These are phyloP conservation scores for Kazachstania viticola DNA, from an alignment of 805 yeast species.

Conservation along the genomic window DNA sequence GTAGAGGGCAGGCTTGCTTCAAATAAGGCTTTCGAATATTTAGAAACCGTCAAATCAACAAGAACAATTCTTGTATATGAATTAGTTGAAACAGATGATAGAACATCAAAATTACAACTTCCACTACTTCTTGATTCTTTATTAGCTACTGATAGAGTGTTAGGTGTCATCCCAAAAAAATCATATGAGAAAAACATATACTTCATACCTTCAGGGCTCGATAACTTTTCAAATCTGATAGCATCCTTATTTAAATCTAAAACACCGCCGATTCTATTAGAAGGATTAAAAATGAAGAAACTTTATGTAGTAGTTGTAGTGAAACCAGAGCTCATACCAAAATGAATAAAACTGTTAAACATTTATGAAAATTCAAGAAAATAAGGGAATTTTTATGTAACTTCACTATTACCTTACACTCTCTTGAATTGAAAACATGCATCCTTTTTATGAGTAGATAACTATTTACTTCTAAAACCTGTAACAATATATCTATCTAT, in stretches of 20 bases:
- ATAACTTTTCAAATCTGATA: constrained; percentile 9
- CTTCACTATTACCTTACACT: too few species aligned
- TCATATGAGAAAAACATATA: constrained; percentile 13
- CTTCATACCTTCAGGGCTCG: constrained; percentile 27
- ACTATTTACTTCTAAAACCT: too few species aligned
- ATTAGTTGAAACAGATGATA: constrained; percentile 4
- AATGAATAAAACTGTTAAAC: too few species aligned
- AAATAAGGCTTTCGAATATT: constrained; percentile 14
- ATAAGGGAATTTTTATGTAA: too few species aligned
- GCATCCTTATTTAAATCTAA: constrained; percentile 1
- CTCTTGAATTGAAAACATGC: too few species aligned
- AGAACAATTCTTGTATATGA: constrained; percentile 15
- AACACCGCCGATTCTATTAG: background rate
- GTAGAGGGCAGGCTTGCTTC: constrained; percentile 24
- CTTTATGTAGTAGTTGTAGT: constrained; percentile 12
- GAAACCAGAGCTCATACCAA: constrained; percentile 10
- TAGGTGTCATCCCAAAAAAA: constrained; percentile 14
- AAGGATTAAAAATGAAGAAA: constrained; percentile 3
- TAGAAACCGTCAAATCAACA: constrained; percentile 12
- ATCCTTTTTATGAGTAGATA: too few species aligned
- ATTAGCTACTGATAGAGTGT: constrained; percentile 9
- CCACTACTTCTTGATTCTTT: constrained; percentile 12
- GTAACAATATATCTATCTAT: too few species aligned
- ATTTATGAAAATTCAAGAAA: too few species aligned
- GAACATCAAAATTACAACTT: background rate